phyloP scores from a whole-genome alignment of 768 basidiomycete species.

The Strobilomyces echinocephalus region DNA sequence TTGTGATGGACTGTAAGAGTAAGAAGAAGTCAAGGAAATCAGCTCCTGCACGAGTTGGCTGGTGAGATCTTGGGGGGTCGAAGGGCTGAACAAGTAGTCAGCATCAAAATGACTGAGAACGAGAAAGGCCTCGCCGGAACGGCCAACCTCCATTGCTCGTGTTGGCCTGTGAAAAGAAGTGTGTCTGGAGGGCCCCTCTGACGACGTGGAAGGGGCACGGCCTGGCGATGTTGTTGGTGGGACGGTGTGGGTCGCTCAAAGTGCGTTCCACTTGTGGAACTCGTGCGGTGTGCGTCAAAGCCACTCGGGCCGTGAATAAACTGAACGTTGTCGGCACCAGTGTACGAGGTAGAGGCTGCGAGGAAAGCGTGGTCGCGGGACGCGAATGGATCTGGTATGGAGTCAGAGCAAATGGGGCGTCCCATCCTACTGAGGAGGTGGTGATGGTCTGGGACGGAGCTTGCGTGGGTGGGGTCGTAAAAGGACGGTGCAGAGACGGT shows the following conservation, averaged over 20 bases:
- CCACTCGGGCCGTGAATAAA: not conserved
- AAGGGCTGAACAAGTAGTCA: not conserved
- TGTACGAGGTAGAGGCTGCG: not conserved
- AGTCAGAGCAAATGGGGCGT: conserved; percentile 11
- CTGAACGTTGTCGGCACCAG: not conserved
- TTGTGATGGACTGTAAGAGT: not conserved
- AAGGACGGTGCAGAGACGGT: conserved; percentile 52
- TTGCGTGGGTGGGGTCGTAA: conserved; percentile 45
- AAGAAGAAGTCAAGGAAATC: conserved; percentile 10
- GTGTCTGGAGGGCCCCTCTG: not conserved
- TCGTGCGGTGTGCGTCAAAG: not conserved
- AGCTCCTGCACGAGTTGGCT: conserved; percentile 25
- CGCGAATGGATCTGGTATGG: not conserved
- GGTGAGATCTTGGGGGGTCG: conserved; percentile 8
- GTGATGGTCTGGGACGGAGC: conserved; percentile 30
- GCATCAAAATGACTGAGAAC: not conserved
- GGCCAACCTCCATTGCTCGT: conserved; percentile 5
- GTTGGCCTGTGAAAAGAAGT: not conserved
- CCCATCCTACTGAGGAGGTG: conserved; percentile 39
- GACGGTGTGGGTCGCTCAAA: not conserved
- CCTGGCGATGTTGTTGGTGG: conserved; percentile 10
- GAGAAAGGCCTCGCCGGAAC: conserved; percentile 1
- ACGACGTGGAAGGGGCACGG: conserved; percentile 10
- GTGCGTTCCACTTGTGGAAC: not conserved
- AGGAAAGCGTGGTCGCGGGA: not conserved